phyloP scores from a whole-genome alignment of 2,329 filamentous ascomycete genomes.

The Aspergillus pseudotamarii region DNA sequence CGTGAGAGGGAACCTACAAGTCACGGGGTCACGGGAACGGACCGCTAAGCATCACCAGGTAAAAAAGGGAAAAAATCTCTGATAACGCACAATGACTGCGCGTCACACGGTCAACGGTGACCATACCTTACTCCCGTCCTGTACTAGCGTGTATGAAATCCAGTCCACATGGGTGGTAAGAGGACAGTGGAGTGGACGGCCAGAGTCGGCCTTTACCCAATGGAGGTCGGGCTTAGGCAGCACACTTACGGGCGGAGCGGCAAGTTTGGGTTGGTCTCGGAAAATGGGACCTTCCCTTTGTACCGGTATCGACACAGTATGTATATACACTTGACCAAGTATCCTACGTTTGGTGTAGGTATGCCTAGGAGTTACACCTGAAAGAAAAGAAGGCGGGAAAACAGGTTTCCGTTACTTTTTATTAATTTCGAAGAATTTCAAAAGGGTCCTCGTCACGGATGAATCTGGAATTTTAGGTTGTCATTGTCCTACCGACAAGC shows the following conservation, averaged over 20 bases:
- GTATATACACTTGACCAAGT: neutral
- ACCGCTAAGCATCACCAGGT: too few relatives aligned
- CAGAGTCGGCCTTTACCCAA: constrained; percentile 6
- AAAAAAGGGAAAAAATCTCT: neutral
- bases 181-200: constrained; percentile 3
- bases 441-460: too few relatives aligned
- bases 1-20: neutral
- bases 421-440: neutral
- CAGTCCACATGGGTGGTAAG: constrained; percentile 1
- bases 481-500: neutral
- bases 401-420: neutral
- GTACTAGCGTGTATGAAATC: neutral
- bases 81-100: neutral
- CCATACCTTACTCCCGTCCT: neutral
- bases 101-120: neutral
- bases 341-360: neutral
- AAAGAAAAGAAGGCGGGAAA: neutral
- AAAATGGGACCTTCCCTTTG: neutral
- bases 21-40: constrained; percentile 3
- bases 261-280: constrained; percentile 1
- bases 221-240: constrained; percentile 6
- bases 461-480: neutral
- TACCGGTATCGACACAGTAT: neutral
- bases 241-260: constrained; percentile 10
- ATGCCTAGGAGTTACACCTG: neutral